Evolutionary conservation across 2,329 filamentous ascomycete species (phyloP), one percentile per base, ranked within the genome.

Genomic region (Pestalotiopsis sp.): DNA sequence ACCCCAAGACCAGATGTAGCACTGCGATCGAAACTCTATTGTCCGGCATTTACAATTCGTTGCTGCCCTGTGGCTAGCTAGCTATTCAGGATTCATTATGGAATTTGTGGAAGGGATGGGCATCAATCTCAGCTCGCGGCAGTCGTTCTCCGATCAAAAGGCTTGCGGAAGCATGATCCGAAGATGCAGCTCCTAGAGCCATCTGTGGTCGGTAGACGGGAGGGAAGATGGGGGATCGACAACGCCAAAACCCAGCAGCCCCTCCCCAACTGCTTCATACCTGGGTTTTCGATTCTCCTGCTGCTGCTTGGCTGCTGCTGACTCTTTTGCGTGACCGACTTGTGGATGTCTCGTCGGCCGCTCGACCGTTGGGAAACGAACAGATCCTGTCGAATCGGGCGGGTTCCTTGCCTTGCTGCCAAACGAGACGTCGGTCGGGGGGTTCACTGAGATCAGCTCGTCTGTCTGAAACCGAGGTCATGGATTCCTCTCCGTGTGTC

Each of bases 161-260:
- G 23, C 61, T 17, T 45, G 61, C 61, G 41, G 61, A 64, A 52
- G 38, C 39, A 45, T 45, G 41, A 64, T 39, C 61, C 61, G 61
- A 64, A 64, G 20, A 41, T 64, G 61, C 61, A 64, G 61, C 20
- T 41, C 31, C 41, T 62, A 64, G 41, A n/a, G 25, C 11, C 38
- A 31, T 49, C n/a, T 52, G 20, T 49, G 39, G 61, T 20, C 27
- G n/a, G 59, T 52, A 52, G 17, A 52, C 31, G 31, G 31, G 31
- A 36, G 31, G 45, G 17, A 52, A 52, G 45, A 52, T 52, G 61
- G 61, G 59, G 61, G 61, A 64, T 64, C 61, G 45, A 20, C 61
- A 64, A 49, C 61, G 61, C 61, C 61, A 64, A 41, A 38, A 52
- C 6, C 45, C 14, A 38, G 20, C 59, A n/a, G 57, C 57, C 57